Evolutionary conservation across 352 stramenopile species (phyloP).

Genomic region (Pythium brachiatum): DNA sequence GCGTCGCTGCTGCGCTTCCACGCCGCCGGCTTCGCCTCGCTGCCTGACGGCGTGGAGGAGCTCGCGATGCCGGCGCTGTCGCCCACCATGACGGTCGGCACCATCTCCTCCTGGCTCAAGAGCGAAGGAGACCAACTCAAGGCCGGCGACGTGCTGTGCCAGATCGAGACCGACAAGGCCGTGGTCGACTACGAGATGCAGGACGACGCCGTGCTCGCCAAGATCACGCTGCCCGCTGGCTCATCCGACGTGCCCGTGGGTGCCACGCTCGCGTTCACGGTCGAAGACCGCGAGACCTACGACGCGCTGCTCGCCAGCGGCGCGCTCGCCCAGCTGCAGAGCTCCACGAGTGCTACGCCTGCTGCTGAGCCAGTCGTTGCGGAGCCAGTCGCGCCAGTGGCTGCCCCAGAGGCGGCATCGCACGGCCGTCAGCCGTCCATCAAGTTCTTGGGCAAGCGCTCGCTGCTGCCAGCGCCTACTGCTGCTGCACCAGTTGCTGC

Average conservation of each 20-base stretch:
- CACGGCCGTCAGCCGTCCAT: constrained; percentile 62
- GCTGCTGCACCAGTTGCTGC: constrained; percentile 14
- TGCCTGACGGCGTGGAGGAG: constrained; percentile 70
- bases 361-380: constrained; percentile 12
- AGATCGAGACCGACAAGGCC: constrained; percentile 99
- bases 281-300: constrained; percentile 89
- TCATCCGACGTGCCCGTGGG: constrained; percentile 90
- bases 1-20: background rate
- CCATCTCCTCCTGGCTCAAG: constrained; percentile 93
- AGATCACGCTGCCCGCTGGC: constrained; percentile 91
- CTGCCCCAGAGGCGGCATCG: background rate
- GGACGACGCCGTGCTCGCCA: constrained; percentile 95
- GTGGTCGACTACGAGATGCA: constrained; percentile 98
- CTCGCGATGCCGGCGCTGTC: constrained; percentile 95
- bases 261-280: constrained; percentile 92
- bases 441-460: constrained; percentile 86
- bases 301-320: constrained; percentile 56
- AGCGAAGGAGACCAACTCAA: constrained; percentile 88
- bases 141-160: constrained; percentile 92
- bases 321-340: constrained; percentile 44
- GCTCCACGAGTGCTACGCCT: constrained; percentile 15
- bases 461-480: constrained; percentile 36
- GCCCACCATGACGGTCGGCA: constrained; percentile 96
- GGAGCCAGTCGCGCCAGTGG: background rate
- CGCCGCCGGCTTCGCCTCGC: constrained; percentile 38